Percentiles rank a stretch among this genome's conserved stretches.
These are phyloP conservation scores for Jaltomata sinuosa DNA, from an alignment of 257 asterid species.

Conservation along the genomic window DNA sequence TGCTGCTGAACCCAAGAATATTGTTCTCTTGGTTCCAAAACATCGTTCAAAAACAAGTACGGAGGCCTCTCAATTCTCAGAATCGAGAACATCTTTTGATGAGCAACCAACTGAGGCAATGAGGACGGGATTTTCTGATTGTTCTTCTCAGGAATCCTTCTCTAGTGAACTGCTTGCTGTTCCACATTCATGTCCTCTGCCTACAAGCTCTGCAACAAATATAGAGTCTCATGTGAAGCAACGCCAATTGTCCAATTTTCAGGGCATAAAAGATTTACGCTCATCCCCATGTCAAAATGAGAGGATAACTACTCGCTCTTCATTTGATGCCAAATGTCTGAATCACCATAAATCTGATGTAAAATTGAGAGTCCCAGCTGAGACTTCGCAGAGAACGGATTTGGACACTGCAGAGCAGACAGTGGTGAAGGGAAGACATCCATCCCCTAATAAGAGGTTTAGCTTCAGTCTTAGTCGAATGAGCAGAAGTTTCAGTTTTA, in stretches of 20 bases:
- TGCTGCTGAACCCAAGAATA: constrained; percentile 26
- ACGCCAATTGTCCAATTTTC: constrained; percentile 7
- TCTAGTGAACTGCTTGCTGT: constrained; percentile 25
- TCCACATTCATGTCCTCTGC: constrained; percentile 61
- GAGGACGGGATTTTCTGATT: constrained; percentile 35
- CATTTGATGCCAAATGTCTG: constrained; percentile 22
- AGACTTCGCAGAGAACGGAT: constrained; percentile 24
- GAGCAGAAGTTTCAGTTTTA: constrained; percentile 82
- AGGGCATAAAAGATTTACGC: constrained; percentile 17
- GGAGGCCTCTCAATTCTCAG: constrained; percentile 33
- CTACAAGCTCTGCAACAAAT: constrained; percentile 15
- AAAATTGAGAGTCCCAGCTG: constrained; percentile 18
- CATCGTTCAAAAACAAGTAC: constrained; percentile 24
- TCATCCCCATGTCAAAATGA: constrained; percentile 10
- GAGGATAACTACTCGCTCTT: constrained; percentile 10
- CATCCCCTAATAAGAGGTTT: constrained; percentile 66
- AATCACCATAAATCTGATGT: constrained; percentile 16
- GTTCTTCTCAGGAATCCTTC: constrained; percentile 34
- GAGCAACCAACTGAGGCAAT: constrained; percentile 25
- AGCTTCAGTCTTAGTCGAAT: constrained; percentile 64
- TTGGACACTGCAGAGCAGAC: constrained; percentile 24
- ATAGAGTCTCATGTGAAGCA: constrained; percentile 12
- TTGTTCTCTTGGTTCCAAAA: constrained; percentile 36
- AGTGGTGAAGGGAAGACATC: constrained; percentile 42
- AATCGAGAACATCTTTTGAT: constrained; percentile 34